phyloP scores from a whole-genome alignment of 2,329 filamentous ascomycete genomes.

The Monilinia polystroma region DNA sequence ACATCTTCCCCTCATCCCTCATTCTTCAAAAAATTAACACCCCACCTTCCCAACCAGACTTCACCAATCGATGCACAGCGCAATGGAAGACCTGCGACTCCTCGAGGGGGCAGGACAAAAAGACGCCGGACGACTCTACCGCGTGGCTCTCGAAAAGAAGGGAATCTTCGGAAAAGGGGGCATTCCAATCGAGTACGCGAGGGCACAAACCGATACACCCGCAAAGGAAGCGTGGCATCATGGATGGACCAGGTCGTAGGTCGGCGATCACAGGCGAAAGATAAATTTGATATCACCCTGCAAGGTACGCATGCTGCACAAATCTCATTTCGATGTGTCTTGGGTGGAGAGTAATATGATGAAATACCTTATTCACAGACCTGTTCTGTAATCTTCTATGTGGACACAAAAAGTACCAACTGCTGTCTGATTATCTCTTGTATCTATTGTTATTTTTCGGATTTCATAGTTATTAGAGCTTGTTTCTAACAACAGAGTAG shows the following conservation, averaged over 20 bases:
- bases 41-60: conserved; percentile 41
- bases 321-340: conserved; percentile 27
- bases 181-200: conserved; percentile 89
- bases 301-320: neutral
- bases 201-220: conserved; percentile 81
- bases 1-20: neutral
- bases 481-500: conserved; percentile 23
- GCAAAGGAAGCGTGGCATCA: conserved; percentile 87
- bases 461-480: neutral
- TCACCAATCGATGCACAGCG: conserved; percentile 78
- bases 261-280: no score
- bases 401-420: conserved; percentile 73
- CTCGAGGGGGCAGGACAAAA: conserved; percentile 54
- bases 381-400: conserved; percentile 72
- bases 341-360: conserved; percentile 55
- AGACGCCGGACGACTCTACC: conserved; percentile 72
- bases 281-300: no score
- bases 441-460: conserved; percentile 4
- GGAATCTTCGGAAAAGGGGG: conserved; percentile 69
- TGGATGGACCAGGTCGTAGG: conserved; percentile 68
- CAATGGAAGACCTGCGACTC: conserved; percentile 78
- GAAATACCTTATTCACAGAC: conserved; percentile 74
- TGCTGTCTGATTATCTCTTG: conserved; percentile 66
- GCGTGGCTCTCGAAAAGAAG: conserved; percentile 88
- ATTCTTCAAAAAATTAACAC: neutral